Evolutionary conservation across 805 yeast genomes (phyloP), one percentile per base, ranked within the genome.

Genomic region (Metschnikowia similis): DNA sequence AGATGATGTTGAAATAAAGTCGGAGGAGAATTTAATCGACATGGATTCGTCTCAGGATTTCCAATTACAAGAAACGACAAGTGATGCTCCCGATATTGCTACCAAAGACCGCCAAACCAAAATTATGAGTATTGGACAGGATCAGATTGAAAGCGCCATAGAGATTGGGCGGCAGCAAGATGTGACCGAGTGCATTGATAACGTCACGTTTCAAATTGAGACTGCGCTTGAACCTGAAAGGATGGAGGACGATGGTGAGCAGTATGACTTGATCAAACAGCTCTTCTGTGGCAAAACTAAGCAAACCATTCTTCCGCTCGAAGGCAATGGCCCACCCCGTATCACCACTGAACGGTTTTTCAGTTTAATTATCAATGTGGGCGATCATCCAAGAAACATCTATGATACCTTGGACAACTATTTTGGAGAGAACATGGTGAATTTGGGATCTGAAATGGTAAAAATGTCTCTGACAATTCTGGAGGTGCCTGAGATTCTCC

Each of bases 181-280:
- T 71, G 98, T 94, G 16, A 90, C 97, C 0, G 99, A 94, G 64
- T 92, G 98, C 66, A 90, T 92, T 61, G 96, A 91, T 48, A 94
- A 94, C 65, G 97, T 94, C 7, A 74, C 91, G 11, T 87, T 85
- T 55, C 98, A 92, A 65, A 71, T 94, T 35, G 97, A 92, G 63
- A 88, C 96, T 27, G 95, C 96, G 0, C 75, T 87, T 50, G 82
- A 78, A 45, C 95, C 96, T 0, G 74, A 74, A 13, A 65, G 66
- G 1, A 61, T 85, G 42, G 95, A 87, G 45, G 66, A 64, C 5
- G 91, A 90, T 58, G 79, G 82, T 21, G 98, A 92, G 64, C 97
- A 92, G 62, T 67, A 77, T 47, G 99, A 94, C 66, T 64, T 89
- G 28, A 77, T 94, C 38, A 92, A 91, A 60, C 73, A 80, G 31